Conservation (phyloP, 2,329 filamentous ascomycete genomes). For the Penicillium expansum region DNA sequence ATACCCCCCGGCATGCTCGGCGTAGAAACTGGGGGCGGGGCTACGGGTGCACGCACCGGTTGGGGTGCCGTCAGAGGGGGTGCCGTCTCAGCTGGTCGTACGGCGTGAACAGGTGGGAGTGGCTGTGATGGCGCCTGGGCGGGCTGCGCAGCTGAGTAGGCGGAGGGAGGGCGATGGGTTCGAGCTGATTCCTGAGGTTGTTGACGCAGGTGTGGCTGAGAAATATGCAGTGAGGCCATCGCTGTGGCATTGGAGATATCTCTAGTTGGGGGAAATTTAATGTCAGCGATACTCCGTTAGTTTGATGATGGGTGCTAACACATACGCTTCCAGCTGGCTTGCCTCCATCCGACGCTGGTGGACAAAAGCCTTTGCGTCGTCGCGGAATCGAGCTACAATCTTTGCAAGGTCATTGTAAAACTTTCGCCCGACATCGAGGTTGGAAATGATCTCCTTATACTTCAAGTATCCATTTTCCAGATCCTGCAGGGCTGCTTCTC, state of each 20-base stretch:
- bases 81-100: constrained; percentile 32
- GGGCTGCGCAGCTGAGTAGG: constrained; percentile 36
- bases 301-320: constrained; percentile 4
- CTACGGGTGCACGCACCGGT: constrained; percentile 41
- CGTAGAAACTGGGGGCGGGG: constrained; percentile 54
- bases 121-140: constrained; percentile 43
- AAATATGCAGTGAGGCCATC: constrained; percentile 58
- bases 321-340: constrained; percentile 71
- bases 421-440: constrained; percentile 85
- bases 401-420: constrained; percentile 96
- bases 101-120: constrained; percentile 43
- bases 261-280: constrained; percentile 28
- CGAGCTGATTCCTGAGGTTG: constrained; percentile 32
- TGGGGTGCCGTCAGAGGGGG: constrained; percentile 48
- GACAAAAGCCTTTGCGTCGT: constrained; percentile 74
- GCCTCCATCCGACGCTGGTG: constrained; percentile 79
- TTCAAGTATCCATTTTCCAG: constrained; percentile 90
- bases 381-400: constrained; percentile 80
- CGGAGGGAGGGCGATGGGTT: constrained; percentile 27
- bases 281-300: constrained; percentile 3
- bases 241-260: constrained; percentile 55
- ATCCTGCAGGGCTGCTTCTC: constrained; percentile 81
- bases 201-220: constrained; percentile 30
- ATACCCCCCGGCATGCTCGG: constrained; percentile 40
- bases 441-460: constrained; percentile 93